These are phyloP conservation scores for Fraxinus ornus DNA, from an alignment of 305 asterid genomes.

Conservation along the genomic window DNA sequence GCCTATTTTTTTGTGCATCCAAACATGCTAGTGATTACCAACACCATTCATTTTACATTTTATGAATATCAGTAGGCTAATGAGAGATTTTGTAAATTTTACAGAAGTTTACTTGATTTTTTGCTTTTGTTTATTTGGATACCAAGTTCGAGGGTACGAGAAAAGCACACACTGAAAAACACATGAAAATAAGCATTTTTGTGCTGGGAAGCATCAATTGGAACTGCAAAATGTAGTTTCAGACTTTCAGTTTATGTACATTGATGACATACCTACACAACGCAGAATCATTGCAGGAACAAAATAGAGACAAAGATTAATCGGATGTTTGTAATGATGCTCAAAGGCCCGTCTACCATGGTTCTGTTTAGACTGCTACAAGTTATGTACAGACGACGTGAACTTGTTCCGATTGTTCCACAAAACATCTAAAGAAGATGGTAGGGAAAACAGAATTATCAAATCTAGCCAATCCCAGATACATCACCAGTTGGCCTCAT, in stretches of 20 bases:
- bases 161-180: background rate
- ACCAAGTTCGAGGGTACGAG: background rate
- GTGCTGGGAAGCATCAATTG: conserved; percentile 3
- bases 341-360: background rate
- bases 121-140: background rate
- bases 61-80: background rate
- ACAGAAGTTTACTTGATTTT: background rate
- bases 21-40: background rate
- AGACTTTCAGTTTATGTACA: conserved; percentile 31
- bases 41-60: background rate
- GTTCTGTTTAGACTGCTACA: background rate
- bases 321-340: conserved; percentile 20
- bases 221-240: conserved; percentile 16
- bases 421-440: background rate
- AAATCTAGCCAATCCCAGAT: conserved; percentile 37
- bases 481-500: conserved; percentile 53
- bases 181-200: background rate
- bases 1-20: background rate
- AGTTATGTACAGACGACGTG: background rate
- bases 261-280: conserved; percentile 19
- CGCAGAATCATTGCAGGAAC: background rate
- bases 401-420: background rate
- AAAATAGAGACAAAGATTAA: background rate
- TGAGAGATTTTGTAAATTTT: background rate
- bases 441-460: conserved; percentile 17